Percentiles rank a stretch among this genome's conserved stretches.
Conservation (phyloP, 1,139 yeast species). For the Candida pseudocylindracea region DNA sequence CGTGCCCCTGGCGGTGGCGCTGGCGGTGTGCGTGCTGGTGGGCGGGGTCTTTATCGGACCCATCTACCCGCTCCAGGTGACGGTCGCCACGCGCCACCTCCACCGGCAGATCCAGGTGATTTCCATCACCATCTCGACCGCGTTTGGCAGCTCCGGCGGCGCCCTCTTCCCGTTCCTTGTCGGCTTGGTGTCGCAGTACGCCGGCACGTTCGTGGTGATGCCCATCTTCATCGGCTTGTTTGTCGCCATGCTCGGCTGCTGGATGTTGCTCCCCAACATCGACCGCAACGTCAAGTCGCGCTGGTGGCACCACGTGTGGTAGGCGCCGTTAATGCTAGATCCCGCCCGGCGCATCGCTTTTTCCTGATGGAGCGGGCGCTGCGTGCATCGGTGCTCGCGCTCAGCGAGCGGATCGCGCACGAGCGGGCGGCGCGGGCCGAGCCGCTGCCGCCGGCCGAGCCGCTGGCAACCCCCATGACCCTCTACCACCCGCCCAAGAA, state of each 20-base stretch:
- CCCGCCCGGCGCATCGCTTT: no score
- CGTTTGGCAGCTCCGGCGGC: background rate
- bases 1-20: background rate
- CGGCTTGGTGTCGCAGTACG: background rate
- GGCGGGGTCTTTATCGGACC: background rate
- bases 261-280: background rate
- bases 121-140: background rate
- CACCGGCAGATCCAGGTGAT: background rate
- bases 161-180: background rate
- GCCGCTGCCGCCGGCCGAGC: no score
- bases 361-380: no score
- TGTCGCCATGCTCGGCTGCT: background rate
- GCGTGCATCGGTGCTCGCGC: no score
- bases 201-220: background rate
- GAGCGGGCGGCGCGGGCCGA: no score
- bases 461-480: conserved; percentile 1
- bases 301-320: no score
- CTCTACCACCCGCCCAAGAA: conserved; percentile 15
- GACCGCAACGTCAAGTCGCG: no score
- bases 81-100: background rate
- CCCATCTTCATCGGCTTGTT: background rate
- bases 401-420: no score
- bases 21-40: background rate
- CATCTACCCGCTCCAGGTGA: background rate
- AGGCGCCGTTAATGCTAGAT: no score